These are phyloP conservation scores for Cronartium quercuum DNA, from an alignment of 1,284 basidiomycete genomes.

Conservation along the genomic window DNA sequence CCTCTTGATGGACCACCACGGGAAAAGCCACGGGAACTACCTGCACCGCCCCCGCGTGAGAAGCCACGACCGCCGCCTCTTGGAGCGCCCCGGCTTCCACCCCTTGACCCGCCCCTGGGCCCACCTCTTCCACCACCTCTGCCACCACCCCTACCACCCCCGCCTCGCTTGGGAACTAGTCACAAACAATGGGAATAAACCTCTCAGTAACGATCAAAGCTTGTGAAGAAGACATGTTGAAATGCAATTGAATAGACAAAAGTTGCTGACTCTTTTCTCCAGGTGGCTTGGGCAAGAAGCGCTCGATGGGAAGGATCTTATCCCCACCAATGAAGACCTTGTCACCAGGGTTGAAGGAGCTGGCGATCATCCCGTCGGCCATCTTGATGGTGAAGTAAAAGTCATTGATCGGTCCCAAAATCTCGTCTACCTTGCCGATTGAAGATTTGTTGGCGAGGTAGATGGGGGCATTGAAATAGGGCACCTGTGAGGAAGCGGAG, in stretches of 20 bases:
- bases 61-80: slow-evolving; percentile 51
- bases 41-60: slow-evolving; percentile 3
- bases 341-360: slow-evolving; percentile 93
- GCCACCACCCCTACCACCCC: slow-evolving; percentile 45
- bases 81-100: slow-evolving; percentile 54
- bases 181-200: background rate
- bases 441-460: slow-evolving; percentile 96
- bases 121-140: slow-evolving; percentile 40
- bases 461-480: slow-evolving; percentile 99
- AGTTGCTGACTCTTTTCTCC: slow-evolving; percentile 58
- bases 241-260: slow-evolving; percentile 10
- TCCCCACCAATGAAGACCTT: slow-evolving; percentile 96
- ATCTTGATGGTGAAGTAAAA: slow-evolving; percentile 98
- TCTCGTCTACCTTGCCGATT: slow-evolving; percentile 94
- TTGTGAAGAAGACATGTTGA: slow-evolving; percentile 40
- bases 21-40: slow-evolving; percentile 6
- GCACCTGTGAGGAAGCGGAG: slow-evolving; percentile 54
- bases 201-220: slow-evolving; percentile 35
- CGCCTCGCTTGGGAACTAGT: slow-evolving; percentile 49
- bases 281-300: slow-evolving; percentile 88
- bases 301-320: slow-evolving; percentile 90
- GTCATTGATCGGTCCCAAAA: slow-evolving; percentile 95
- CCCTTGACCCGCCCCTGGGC: slow-evolving; percentile 33
- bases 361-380: slow-evolving; percentile 90
- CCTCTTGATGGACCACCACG: slow-evolving; percentile 40